These are phyloP conservation scores for Globisporangium splendens DNA, from an alignment of 352 stramenopile species.

Conservation along the genomic window DNA sequence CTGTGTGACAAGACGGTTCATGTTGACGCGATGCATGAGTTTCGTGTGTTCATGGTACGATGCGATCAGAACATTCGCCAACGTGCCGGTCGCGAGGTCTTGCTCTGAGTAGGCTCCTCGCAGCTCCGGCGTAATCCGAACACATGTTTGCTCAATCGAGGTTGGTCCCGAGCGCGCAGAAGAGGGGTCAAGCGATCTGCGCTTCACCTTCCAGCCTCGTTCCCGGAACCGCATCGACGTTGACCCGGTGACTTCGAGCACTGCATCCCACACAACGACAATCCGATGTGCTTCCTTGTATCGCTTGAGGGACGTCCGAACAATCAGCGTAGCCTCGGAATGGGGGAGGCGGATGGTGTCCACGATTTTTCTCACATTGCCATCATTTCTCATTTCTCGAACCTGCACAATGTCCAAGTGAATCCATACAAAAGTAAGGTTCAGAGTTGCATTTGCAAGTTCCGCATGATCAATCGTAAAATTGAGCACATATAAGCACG, in stretches of 20 bases:
- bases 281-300: not conserved
- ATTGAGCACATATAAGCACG: too few species aligned
- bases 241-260: too few species aligned
- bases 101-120: constrained; percentile 12
- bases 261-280: not conserved
- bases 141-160: constrained; percentile 23
- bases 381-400: not conserved
- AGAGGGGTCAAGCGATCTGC: not conserved
- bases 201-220: constrained; percentile 22
- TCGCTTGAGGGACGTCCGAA: constrained; percentile 2
- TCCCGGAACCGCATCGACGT: constrained; percentile 20
- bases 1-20: too few species aligned
- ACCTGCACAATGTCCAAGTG: not conserved
- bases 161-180: not conserved
- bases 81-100: constrained; percentile 19
- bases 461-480: too few species aligned
- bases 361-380: constrained; percentile 2
- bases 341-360: constrained; percentile 4
- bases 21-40: constrained; percentile 24
- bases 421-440: too few species aligned
- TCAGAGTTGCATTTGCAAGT: too few species aligned
- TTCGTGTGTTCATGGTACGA: constrained; percentile 28
- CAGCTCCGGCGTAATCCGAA: constrained; percentile 19
- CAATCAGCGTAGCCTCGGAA: constrained; percentile 6
- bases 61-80: constrained; percentile 26